These are phyloP conservation scores for Aspergillus fijiensis DNA, from an alignment of 2,329 filamentous ascomycete genomes.

Conservation along the genomic window DNA sequence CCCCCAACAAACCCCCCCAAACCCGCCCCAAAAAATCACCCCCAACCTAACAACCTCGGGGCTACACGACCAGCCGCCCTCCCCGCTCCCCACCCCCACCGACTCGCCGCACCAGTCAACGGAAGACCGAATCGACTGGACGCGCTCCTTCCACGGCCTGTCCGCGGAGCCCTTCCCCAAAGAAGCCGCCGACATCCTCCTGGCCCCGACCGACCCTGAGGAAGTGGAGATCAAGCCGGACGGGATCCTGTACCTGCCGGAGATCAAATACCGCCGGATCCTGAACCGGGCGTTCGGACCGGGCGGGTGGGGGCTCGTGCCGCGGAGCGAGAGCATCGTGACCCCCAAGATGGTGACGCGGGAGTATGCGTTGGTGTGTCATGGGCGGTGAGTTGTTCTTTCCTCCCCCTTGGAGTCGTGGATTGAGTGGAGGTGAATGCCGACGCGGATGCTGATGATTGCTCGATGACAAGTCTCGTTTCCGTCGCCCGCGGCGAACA, in stretches of 20 bases:
- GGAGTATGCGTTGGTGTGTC: conserved; percentile 87
- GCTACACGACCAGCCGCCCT: conserved; percentile 36
- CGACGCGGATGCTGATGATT: background rate
- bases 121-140: conserved; percentile 69
- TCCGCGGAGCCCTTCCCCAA: conserved; percentile 68
- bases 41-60: conserved; percentile 31
- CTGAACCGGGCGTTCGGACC: conserved; percentile 90
- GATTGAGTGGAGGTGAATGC: background rate
- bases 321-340: conserved; percentile 79
- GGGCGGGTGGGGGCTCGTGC: conserved; percentile 92
- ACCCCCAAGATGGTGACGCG: conserved; percentile 79
- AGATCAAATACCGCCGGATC: conserved; percentile 95
- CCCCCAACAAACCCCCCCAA: no score
- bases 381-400: conserved; percentile 66
- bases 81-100: conserved; percentile 17
- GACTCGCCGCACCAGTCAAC: conserved; percentile 17
- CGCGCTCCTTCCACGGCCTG: conserved; percentile 77
- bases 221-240: conserved; percentile 98
- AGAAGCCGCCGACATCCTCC: conserved; percentile 67
- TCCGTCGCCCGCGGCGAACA: conserved; percentile 93
- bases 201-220: conserved; percentile 63
- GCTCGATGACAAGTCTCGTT: conserved; percentile 68
- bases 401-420: background rate
- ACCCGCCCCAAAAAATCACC: background rate
- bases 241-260: conserved; percentile 91